A percentile compares a stretch with the other conserved stretches of the same genome.
Evolutionary conservation across 2,329 filamentous ascomycete species (phyloP).

Genomic region (Pseudocercospora fijiensis): DNA sequence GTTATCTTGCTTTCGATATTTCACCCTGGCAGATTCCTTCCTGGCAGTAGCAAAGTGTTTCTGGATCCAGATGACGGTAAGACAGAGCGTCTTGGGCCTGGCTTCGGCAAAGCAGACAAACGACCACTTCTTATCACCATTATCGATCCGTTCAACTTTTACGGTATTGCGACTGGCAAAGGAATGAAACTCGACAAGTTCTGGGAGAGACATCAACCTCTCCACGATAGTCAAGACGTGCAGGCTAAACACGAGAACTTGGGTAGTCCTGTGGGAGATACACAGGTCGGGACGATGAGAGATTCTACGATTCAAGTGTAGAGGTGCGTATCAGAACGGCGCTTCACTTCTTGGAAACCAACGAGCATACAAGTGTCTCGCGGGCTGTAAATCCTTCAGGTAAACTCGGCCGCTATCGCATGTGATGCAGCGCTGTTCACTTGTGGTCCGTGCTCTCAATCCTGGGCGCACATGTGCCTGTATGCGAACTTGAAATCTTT

Average conservation of each 20-base stretch:
- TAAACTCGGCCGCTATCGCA: neutral
- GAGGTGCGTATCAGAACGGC: neutral
- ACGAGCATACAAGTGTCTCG: neutral
- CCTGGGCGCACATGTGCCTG: no score
- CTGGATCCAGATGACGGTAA: constrained; percentile 50
- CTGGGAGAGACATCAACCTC: constrained; percentile 30
- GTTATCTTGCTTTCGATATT: constrained; percentile 53
- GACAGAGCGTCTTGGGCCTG: constrained; percentile 45
- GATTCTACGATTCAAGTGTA: neutral
- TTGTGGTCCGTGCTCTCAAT: no score
- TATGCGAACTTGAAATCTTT: no score
- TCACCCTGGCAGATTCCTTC: constrained; percentile 53
- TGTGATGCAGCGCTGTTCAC: no score
- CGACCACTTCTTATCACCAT: constrained; percentile 30
- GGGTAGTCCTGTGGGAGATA: neutral
- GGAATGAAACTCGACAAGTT: constrained; percentile 29
- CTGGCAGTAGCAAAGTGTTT: constrained; percentile 52
- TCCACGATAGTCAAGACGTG: constrained; percentile 16
- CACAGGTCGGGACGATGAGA: neutral
- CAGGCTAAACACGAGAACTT: neutral
- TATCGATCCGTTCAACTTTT: constrained; percentile 36
- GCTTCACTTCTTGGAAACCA: neutral
- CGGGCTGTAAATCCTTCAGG: neutral
- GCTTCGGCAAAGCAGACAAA: constrained; percentile 32
- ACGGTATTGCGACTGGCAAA: constrained; percentile 27